Percentiles rank a stretch among this genome's conserved stretches.
phyloP scores from a whole-genome alignment of 495 filamentous ascomycete species.

The Penicillium arizonense region DNA sequence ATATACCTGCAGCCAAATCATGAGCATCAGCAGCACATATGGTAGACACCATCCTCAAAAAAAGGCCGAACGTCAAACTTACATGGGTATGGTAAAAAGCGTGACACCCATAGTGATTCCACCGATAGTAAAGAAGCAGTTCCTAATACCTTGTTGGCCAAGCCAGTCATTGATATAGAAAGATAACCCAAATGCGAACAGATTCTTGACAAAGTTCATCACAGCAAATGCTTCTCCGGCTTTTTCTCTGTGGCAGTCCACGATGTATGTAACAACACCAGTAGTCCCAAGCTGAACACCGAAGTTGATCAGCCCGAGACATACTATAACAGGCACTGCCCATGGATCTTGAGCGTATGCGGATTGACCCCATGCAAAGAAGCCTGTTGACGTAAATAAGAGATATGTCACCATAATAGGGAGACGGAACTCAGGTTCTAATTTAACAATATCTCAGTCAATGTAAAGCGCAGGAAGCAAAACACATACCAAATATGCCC shows the following conservation, averaged over 20 bases:
- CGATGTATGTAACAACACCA: slow-evolving; percentile 38
- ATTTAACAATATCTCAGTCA: slow-evolving; percentile 18
- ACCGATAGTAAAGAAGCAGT: slow-evolving; percentile 40
- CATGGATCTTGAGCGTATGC: slow-evolving; percentile 25
- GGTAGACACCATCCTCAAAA: no score
- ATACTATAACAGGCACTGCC: slow-evolving; percentile 42
- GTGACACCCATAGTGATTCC: slow-evolving; percentile 34
- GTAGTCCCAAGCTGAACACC: slow-evolving; percentile 41
- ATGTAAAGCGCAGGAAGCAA: not conserved
- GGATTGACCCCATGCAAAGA: slow-evolving; percentile 45
- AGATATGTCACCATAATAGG: slow-evolving; percentile 41
- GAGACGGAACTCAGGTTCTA: slow-evolving; percentile 48
- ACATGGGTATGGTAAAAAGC: slow-evolving; percentile 41
- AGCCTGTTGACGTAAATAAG: slow-evolving; percentile 39
- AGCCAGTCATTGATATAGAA: slow-evolving; percentile 42
- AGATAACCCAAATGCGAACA: slow-evolving; percentile 37
- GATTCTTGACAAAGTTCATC: slow-evolving; percentile 43
- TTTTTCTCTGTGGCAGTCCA: slow-evolving; percentile 42
- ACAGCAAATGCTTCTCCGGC: slow-evolving; percentile 40
- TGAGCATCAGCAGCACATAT: no score
- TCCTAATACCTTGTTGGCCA: slow-evolving; percentile 30
- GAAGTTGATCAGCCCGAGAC: slow-evolving; percentile 44
- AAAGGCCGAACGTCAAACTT: not conserved
- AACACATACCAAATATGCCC: slow-evolving; percentile 25
- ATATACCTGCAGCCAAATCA: slow-evolving; percentile 21